phyloP scores from a whole-genome alignment of 768 basidiomycete species.

The Crepidotus variabilis region DNA sequence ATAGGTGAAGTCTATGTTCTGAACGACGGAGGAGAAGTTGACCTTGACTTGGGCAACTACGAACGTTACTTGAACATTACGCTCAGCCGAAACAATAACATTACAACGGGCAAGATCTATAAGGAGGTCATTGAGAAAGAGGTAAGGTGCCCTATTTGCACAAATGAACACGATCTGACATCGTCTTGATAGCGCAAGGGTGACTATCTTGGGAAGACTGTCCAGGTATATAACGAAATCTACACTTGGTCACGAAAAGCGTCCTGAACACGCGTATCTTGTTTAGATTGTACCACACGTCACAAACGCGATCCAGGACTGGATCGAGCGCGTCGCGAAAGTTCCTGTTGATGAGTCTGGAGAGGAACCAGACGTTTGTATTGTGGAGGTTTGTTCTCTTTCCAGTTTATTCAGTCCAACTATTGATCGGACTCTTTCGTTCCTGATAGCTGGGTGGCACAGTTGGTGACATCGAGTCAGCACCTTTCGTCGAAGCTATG shows the following conservation, averaged over 20 bases:
- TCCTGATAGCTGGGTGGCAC: slow-evolving; percentile 86
- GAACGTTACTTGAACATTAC: slow-evolving; percentile 97
- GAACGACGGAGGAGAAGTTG: slow-evolving; percentile 98
- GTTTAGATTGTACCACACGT: slow-evolving; percentile 89
- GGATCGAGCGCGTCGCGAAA: slow-evolving; percentile 94
- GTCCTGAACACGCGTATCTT: background rate
- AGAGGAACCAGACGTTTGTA: slow-evolving; percentile 93
- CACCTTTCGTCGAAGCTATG: slow-evolving; percentile 98
- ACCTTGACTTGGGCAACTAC: slow-evolving; percentile 97
- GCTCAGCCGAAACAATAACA: slow-evolving; percentile 91
- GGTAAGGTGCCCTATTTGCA: slow-evolving; percentile 45
- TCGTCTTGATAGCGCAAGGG: slow-evolving; percentile 49
- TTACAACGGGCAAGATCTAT: slow-evolving; percentile 98
- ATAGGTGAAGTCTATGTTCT: slow-evolving; percentile 94
- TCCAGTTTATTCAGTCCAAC: background rate
- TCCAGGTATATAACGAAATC: slow-evolving; percentile 57
- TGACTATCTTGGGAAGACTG: slow-evolving; percentile 94
- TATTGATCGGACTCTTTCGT: background rate
- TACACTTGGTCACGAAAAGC: background rate
- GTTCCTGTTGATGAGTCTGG: slow-evolving; percentile 93
- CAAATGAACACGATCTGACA: no score
- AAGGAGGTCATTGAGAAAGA: slow-evolving; percentile 95
- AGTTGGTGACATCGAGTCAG: slow-evolving; percentile 97
- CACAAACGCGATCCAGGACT: slow-evolving; percentile 96
- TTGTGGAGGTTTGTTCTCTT: slow-evolving; percentile 71